Conservation (phyloP, 495 filamentous ascomycete genomes). For the Parachaetomium inaequale region DNA sequence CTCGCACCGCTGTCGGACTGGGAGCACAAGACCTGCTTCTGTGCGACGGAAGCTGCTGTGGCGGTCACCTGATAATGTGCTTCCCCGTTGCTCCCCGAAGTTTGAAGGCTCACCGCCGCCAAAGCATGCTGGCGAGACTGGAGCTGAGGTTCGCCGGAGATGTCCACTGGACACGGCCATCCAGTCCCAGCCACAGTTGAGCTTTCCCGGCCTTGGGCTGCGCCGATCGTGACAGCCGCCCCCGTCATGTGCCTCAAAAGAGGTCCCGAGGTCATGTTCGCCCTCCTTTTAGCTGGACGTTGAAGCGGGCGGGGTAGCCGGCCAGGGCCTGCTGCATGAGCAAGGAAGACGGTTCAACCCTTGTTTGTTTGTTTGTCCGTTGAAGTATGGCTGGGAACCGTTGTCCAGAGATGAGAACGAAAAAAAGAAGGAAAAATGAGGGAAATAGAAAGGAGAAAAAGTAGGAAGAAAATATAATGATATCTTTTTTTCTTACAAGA, state of each 20-base stretch:
- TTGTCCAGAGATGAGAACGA: too few species aligned
- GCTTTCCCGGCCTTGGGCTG: background rate
- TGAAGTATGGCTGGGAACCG: too few species aligned
- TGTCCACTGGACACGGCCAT: background rate
- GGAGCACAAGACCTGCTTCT: conserved; percentile 12
- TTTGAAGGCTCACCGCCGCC: conserved; percentile 3
- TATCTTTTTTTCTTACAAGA: too few species aligned
- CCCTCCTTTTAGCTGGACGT: conserved; percentile 1
- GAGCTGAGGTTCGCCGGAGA: background rate
- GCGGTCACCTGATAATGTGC: background rate
- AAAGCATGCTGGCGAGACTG: background rate
- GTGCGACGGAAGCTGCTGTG: background rate
- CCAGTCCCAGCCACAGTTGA: background rate
- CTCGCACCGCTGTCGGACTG: background rate
- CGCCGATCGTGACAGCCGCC: background rate
- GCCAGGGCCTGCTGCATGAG: conserved; percentile 2
- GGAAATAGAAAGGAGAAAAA: too few species aligned
- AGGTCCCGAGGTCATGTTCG: conserved; percentile 12
- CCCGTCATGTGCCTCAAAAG: conserved; percentile 6
- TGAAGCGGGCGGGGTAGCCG: conserved; percentile 1
- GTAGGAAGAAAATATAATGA: too few species aligned
- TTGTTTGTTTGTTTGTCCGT: too few species aligned
- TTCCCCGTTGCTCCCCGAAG: background rate
- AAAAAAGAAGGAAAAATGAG: too few species aligned
- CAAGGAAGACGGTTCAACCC: conserved; percentile 6